Base-by-base conservation (phyloP, 176 grass and related monocot genomes). In the Paspalum vaginatum region DNA sequence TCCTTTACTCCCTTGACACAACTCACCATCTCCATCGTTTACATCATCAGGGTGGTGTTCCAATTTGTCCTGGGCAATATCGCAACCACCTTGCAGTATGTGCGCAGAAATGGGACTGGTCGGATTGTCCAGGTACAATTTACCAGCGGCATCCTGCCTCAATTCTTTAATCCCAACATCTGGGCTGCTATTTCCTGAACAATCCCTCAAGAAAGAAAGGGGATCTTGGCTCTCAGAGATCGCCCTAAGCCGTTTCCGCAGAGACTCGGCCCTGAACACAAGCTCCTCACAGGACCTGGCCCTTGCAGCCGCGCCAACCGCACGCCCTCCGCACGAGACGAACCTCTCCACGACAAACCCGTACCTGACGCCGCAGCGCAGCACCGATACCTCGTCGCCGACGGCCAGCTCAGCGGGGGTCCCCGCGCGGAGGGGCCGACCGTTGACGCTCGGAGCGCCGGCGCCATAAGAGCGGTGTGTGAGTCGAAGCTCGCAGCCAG, bases 301-400 rank as follows among this genome's bases (percentile, higher is more conserved):
- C 42, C 21, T 43, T 49, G 3, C 24, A 43, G 27, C 75, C n/a
- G 16, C 40, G 56, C 7, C 46, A 64, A 7, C 25, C 22, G 24
- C 27, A 38, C 4, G 11, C 44, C 58, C 40, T 79, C 72, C 80
- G 15, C 79, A 86, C 12, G 88, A 82, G 58, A 90, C 66, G 69
- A 97, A 81, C 60, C 77, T 89, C 70, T 97, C 94, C 11, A 88
- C 89, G 37, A 85, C 26, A 80, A 97, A 89, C 15, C 76, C 87
- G 60, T 80, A 84, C 52, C 75, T 88, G 62, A 38, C 43, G 47
- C 85, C 84, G 65, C 46, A 8, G 37, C 38, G 65, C 22, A 81
- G 43, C 32, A 89, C 14, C 16, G 82, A 86, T 11, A 91, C 80
- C 77, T 87, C 88, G 41, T 91, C 88, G 61, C 92, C 88, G 18